Evolutionary conservation across 805 yeast species (phyloP), one percentile per base, ranked within the genome.

Genomic region (Sugiyamaella mastotermitis): DNA sequence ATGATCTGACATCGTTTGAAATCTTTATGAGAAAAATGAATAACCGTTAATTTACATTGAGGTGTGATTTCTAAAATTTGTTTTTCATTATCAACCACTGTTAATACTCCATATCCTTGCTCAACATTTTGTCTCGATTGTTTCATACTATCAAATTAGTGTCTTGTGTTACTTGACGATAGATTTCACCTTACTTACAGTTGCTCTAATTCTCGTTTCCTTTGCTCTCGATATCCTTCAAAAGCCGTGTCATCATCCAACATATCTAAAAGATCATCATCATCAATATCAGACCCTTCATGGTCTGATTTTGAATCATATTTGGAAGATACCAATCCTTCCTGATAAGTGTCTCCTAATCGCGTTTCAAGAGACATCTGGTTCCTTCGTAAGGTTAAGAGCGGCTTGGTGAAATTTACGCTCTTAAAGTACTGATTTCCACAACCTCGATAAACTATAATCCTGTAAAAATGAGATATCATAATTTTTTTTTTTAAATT

Each of bases 1-100:
- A 84, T 74, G 15, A 66, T 57, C 31, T 60, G 53, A 59, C 95
- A 84, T 45, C 80, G 73, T 22, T 56, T 51, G 51, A 85, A 84
- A 19, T 64, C 60, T 6, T 75, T 74, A 43, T 79, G 77, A 51
- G 68, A 76, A 52, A 84, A 81, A 48, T 81, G 83, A 3, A 83
- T 68, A 3, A 83, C 67, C 2, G 68, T 66, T 8, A 53, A 47
- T 17, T 63, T 65, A 2, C 63, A 51, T 0, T 57, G 52, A 5
- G 78, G 60, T 1, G 80, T 74, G 2, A 61, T 51, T 31, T 69
- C 68, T 62, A 83, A 68, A 19, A 82, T 60, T 33, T 68, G 70
- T 40, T 74, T 74, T 54, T 83, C 94, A 23, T 68, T 67, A 1
- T 53, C 51, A 4, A 74, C 42, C 1, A 61, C 60, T 23, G 58